These are phyloP conservation scores for Tieghemiomyces parasiticus DNA, from an alignment of 192 early-diverging fungal species.

Conservation along the genomic window DNA sequence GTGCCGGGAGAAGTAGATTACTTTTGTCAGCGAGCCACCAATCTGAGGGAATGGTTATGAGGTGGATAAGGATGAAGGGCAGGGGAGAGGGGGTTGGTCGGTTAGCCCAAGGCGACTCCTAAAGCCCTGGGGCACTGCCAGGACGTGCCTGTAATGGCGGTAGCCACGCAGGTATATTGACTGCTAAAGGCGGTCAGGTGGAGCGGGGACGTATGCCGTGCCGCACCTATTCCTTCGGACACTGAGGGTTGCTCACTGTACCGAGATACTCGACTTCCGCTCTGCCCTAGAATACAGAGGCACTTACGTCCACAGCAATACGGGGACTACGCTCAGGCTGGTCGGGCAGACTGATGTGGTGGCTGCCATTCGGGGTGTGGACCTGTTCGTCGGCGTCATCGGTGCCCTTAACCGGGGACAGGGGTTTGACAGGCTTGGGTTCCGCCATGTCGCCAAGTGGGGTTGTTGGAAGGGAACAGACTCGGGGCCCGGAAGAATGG, in stretches of 20 bases:
- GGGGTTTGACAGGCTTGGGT: no score
- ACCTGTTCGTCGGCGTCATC: constrained; percentile 22
- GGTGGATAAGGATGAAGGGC: constrained; percentile 6
- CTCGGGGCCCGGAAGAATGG: no score
- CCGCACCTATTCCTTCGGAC: neutral
- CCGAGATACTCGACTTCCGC: neutral
- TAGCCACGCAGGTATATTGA: neutral
- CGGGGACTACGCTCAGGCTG: constrained; percentile 67
- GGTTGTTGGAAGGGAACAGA: no score
- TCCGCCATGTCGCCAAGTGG: no score
- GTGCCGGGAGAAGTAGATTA: constrained; percentile 49
- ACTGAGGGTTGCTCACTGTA: neutral
- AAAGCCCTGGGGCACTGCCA: neutral
- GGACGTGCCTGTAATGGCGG: neutral
- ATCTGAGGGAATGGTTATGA: constrained; percentile 23
- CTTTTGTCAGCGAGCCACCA: constrained; percentile 58
- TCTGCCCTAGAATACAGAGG: neutral
- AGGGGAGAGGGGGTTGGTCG: constrained; percentile 3
- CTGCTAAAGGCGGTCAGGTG: neutral
- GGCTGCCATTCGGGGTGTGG: constrained; percentile 30
- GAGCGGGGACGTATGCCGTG: neutral
- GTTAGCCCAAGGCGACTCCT: neutral
- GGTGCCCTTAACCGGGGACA: no score
- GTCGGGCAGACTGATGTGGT: constrained; percentile 81
- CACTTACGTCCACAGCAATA: constrained; percentile 78